These are phyloP conservation scores for Hebeloma cylindrosporum DNA, from an alignment of 768 basidiomycete genomes.

Conservation along the genomic window DNA sequence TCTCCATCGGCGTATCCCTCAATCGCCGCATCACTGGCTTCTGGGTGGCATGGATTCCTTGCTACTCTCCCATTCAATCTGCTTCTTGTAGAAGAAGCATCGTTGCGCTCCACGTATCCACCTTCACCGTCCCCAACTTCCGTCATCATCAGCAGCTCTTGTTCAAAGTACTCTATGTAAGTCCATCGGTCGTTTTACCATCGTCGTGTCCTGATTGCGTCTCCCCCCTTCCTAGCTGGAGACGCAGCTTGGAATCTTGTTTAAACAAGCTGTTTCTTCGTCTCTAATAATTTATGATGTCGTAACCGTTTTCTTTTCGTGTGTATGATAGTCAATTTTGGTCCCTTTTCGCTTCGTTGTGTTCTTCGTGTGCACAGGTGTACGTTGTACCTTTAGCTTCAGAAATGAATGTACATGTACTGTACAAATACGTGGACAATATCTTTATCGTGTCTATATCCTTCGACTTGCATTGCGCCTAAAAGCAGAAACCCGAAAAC, in stretches of 20 bases:
- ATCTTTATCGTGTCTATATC: too few relatives aligned
- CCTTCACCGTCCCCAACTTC: slow-evolving; percentile 7
- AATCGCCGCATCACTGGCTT: slow-evolving; percentile 16
- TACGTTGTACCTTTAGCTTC: slow-evolving; percentile 11
- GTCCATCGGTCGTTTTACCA: not conserved
- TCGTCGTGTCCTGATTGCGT: not conserved
- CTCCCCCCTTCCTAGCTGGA: slow-evolving; percentile 4
- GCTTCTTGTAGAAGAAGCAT: not conserved
- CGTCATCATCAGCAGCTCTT: slow-evolving; percentile 6
- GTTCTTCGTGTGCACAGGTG: slow-evolving; percentile 6
- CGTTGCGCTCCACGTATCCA: not conserved
- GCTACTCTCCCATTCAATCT: too few relatives aligned
- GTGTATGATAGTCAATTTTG: not conserved
- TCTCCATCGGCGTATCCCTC: slow-evolving; percentile 10
- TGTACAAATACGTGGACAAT: too few relatives aligned
- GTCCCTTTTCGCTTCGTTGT: not conserved
- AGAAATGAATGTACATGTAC: slow-evolving; percentile 3
- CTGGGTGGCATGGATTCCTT: slow-evolving; percentile 1
- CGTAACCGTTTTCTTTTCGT: too few relatives aligned
- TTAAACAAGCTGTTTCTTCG: slow-evolving; percentile 7
- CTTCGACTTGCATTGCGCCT: too few relatives aligned
- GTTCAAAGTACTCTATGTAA: slow-evolving; percentile 18
- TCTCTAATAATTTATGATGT: not conserved
- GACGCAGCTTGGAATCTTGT: slow-evolving; percentile 7
- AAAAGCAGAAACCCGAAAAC: not conserved